Percentiles rank a stretch among this genome's conserved stretches.
Evolutionary conservation across 495 filamentous ascomycete species (phyloP).

Genomic region (Haplographium delicatum): DNA sequence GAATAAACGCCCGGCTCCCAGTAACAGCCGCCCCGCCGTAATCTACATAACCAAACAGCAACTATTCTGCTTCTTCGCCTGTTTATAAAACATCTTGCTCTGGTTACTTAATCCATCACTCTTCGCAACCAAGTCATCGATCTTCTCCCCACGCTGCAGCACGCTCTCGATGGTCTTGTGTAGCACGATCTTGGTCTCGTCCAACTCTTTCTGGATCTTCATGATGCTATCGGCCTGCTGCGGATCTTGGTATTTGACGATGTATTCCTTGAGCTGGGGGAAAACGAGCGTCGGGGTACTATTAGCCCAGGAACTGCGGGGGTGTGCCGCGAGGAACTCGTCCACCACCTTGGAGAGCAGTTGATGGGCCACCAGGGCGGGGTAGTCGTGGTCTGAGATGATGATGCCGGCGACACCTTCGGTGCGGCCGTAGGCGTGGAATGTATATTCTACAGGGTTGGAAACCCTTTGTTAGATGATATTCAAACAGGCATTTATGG

Average conservation of each 20-base stretch:
- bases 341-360: constrained; percentile 88
- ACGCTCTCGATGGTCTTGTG: constrained; percentile 95
- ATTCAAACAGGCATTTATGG: neutral
- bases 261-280: constrained; percentile 73
- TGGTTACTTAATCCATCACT: constrained; percentile 79
- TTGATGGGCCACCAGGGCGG: constrained; percentile 85
- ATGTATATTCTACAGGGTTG: constrained; percentile 55
- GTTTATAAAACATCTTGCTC: constrained; percentile 93
- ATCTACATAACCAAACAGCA: constrained; percentile 80
- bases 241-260: constrained; percentile 86
- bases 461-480: neutral
- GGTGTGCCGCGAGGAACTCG: constrained; percentile 82
- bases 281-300: constrained; percentile 46
- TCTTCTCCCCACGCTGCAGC: constrained; percentile 84
- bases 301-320: constrained; percentile 53
- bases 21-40: neutral
- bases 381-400: constrained; percentile 88
- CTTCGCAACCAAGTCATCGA: constrained; percentile 84
- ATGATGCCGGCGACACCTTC: constrained; percentile 86
- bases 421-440: constrained; percentile 85
- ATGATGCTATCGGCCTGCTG: constrained; percentile 83
- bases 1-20: constrained; percentile 6
- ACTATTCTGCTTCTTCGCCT: constrained; percentile 95
- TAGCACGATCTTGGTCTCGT: constrained; percentile 96
- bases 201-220: constrained; percentile 94